Percentiles rank a stretch among this genome's conserved stretches.
phyloP scores from a whole-genome alignment of 2,329 filamentous ascomycete genomes.

The Cryphonectria parasitica region DNA sequence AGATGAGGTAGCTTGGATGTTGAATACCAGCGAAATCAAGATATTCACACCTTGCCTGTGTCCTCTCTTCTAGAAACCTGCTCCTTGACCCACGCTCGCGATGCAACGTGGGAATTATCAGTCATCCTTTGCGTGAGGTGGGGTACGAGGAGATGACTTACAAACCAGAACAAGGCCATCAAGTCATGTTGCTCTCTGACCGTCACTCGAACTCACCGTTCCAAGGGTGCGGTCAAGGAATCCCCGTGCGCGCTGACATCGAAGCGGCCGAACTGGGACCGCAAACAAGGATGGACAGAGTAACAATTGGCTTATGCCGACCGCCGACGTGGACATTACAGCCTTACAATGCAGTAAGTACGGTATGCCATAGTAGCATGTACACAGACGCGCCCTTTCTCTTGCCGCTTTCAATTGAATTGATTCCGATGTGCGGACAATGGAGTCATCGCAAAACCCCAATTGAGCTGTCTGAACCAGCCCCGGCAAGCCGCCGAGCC shows the following conservation, averaged over 20 bases:
- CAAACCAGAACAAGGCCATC: background rate
- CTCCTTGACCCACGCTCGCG: background rate
- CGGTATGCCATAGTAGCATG: background rate
- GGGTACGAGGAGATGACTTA: background rate
- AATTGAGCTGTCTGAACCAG: background rate
- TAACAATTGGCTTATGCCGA: background rate
- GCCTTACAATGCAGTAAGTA: background rate
- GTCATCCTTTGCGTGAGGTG: background rate
- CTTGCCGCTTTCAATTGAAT: background rate
- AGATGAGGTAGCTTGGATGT: background rate
- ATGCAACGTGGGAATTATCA: background rate
- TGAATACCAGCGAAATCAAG: background rate
- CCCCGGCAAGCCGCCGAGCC: background rate
- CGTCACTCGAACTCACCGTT: background rate
- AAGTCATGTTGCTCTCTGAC: background rate
- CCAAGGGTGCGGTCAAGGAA: too few species aligned
- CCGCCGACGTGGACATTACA: background rate
- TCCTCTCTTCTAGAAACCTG: background rate
- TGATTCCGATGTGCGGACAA: background rate
- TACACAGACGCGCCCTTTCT: constrained; percentile 6
- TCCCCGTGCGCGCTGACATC: too few species aligned
- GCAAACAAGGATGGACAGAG: constrained; percentile 5
- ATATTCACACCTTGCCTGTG: background rate
- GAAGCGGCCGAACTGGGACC: constrained; percentile 7
- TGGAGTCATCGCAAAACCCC: background rate